Conservation (phyloP, 2,329 filamentous ascomycete genomes). For the Colletotrichum spinosum region DNA sequence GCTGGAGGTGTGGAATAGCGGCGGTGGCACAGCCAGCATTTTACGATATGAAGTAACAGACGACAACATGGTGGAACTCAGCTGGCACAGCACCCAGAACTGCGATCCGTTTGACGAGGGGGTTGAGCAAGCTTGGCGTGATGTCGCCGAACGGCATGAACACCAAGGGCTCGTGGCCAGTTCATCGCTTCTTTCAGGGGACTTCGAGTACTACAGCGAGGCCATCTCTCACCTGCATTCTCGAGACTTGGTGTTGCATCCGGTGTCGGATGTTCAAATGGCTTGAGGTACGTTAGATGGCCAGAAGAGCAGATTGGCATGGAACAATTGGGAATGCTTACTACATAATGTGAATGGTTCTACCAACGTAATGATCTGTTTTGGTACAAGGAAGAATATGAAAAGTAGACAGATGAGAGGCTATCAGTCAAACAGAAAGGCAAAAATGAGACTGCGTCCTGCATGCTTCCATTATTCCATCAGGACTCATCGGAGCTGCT, state of each 20-base stretch:
- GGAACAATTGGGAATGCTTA: too few species aligned
- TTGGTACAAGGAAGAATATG: too few species aligned
- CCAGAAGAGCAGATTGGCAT: background rate
- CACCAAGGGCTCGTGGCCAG: background rate
- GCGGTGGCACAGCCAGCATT: background rate
- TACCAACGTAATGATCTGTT: too few species aligned
- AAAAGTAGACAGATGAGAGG: too few species aligned
- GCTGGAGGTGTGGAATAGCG: slow-evolving; percentile 13
- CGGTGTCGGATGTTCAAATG: slow-evolving; percentile 6
- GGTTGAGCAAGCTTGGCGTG: background rate
- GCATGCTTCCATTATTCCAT: too few species aligned
- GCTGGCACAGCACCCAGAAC: slow-evolving; percentile 2
- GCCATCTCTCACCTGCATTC: background rate
- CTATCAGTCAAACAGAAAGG: too few species aligned
- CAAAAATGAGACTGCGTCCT: too few species aligned
- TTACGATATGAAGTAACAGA: background rate
- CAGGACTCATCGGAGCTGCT: too few species aligned
- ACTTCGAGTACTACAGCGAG: slow-evolving; percentile 13
- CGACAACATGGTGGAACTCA: background rate
- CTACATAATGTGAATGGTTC: too few species aligned
- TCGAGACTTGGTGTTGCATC: background rate
- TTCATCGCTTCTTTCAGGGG: background rate
- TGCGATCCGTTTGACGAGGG: background rate
- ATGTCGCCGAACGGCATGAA: background rate
- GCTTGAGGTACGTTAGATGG: background rate